These are phyloP conservation scores for Xylariomycetidae sp. DNA, from an alignment of 2,329 filamentous ascomycete genomes.

Conservation along the genomic window DNA sequence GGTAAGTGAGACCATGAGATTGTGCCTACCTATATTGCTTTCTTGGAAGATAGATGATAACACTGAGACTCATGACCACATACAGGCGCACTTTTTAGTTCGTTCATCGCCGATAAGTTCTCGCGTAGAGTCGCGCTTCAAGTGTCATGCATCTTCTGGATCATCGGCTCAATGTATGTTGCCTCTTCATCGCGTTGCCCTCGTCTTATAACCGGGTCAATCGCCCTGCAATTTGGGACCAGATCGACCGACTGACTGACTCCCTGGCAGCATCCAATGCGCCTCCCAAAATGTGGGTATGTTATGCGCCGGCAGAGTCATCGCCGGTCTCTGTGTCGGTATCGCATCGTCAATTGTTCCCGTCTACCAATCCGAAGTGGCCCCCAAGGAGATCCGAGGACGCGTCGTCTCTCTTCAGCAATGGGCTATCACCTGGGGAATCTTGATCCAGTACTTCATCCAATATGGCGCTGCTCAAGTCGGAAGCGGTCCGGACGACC, in stretches of 20 bases:
- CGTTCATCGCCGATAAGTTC: constrained; percentile 45
- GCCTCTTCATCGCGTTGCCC: background rate
- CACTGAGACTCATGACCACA: constrained; percentile 35
- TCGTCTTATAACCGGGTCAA: background rate
- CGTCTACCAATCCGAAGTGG: constrained; percentile 66
- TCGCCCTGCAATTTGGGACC: background rate
- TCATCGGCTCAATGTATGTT: constrained; percentile 37
- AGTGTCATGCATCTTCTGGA: constrained; percentile 47
- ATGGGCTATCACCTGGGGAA: constrained; percentile 68
- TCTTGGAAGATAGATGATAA: constrained; percentile 46
- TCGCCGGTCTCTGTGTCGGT: constrained; percentile 70
- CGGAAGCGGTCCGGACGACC: constrained; percentile 45
- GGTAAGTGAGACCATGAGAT: constrained; percentile 30
- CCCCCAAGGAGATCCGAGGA: constrained; percentile 52
- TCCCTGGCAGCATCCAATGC: constrained; percentile 45
- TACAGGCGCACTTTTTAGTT: constrained; percentile 41
- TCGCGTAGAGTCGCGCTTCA: constrained; percentile 47
- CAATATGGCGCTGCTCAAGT: constrained; percentile 58
- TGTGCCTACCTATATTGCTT: constrained; percentile 44
- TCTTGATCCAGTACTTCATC: constrained; percentile 63
- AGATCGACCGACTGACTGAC: background rate
- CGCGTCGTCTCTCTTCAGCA: constrained; percentile 62
- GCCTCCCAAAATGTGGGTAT: constrained; percentile 63
- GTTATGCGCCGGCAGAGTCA: constrained; percentile 65
- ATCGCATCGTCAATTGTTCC: constrained; percentile 69